Evolutionary conservation across 2,329 filamentous ascomycete species (phyloP), one percentile per base, ranked within the genome.

Genomic region (Colletotrichum sp.): DNA sequence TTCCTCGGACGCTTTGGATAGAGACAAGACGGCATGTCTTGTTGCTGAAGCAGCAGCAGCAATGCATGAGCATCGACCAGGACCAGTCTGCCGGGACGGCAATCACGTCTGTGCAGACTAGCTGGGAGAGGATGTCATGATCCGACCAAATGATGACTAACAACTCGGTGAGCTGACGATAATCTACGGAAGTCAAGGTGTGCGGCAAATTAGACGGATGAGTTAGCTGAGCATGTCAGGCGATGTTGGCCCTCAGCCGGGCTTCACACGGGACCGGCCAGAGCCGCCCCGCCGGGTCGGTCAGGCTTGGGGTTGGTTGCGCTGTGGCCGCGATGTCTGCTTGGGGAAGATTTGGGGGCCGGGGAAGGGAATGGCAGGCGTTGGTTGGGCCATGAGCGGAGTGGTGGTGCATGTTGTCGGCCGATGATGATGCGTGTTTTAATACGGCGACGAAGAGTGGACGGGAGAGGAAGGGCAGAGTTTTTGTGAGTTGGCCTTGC

Each of bases 381-480:
- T 69, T 73, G 59, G 36, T 26, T 56, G 36, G 56, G 5, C n/a
- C 43, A 52, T 13, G 56, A 32, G 34, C 36, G 55, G 21, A 5
- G 32, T 6, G 21, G 62, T 67, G 69, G 63, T 58, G 64, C 30
- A 75, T n/a, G 48, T 58, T 48, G 65, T 64, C 34, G 48, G 34
- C 30, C 58, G 63, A 73, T 69, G 64, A 73, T 69, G 63, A 73
- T 73, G 63, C 26, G 64, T 48, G 30, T 36, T 26, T 36, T 32
- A n/a, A 62, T 61, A 16, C 34, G 34, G 32, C 32, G 16, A 52
- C 48, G 48, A 59, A 18, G n/a, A 59, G 58, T 72, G 48, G 66
- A 30, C 26, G 62, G 36, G 18, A 48, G 38, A 34, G 62, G 36
- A 64, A 58, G 38, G n/a, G n/a, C 21, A 59, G 56, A 59, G 56